Conservation (phyloP, 139 green algal genomes). For the Pedinophyceae sp. region DNA sequence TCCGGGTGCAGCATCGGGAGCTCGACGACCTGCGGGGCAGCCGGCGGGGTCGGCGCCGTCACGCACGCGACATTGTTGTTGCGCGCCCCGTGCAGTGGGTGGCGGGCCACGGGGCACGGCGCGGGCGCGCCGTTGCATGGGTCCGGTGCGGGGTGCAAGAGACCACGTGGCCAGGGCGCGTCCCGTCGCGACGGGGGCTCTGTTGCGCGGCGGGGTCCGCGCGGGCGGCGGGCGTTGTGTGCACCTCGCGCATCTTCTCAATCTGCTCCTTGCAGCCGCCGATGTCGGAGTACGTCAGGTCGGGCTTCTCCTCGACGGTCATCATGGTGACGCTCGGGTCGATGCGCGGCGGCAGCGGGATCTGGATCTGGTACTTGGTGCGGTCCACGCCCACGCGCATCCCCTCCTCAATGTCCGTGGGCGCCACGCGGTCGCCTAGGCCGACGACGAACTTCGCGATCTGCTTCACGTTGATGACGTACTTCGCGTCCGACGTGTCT, state of each 20-base stretch:
- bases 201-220: too few species aligned
- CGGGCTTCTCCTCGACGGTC: conserved; percentile 98
- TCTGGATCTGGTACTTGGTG: conserved; percentile 93
- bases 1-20: conserved; percentile 95
- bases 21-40: too few species aligned
- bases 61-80: too few species aligned
- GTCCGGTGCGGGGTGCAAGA: too few species aligned
- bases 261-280: conserved; percentile 95
- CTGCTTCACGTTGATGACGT: conserved; percentile 99
- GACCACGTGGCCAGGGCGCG: too few species aligned
- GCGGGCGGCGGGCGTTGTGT: too few species aligned
- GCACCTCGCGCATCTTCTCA: conserved; percentile 88
- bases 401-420: conserved; percentile 98
- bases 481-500: too few species aligned
- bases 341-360: conserved; percentile 96
- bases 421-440: conserved; percentile 88
- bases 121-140: too few species aligned
- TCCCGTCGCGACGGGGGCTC: too few species aligned
- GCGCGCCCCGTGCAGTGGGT: too few species aligned
- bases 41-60: too few species aligned
- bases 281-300: conserved; percentile 92
- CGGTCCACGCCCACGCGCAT: conserved; percentile 97
- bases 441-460: conserved; percentile 99
- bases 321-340: conserved; percentile 99
- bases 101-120: too few species aligned